Base-by-base conservation (phyloP, 441 rosid genomes). In the Capsella rubella region DNA sequence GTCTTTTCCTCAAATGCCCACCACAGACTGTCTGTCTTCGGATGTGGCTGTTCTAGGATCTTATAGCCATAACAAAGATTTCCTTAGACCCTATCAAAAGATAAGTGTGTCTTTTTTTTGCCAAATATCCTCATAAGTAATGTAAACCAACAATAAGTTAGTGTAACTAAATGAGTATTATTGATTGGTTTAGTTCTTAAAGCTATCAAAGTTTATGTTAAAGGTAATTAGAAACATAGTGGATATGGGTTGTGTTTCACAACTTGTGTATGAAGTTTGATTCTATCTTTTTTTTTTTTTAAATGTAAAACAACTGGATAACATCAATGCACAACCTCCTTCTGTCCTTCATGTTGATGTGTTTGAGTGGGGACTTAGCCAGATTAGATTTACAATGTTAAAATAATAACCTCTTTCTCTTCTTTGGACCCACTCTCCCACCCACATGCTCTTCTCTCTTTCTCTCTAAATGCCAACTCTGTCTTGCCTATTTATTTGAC, bases 341-440 rank as follows among this genome's bases (percentile, higher is more conserved):
- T 86, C 75, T 83, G 78, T 84, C 85, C 74, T 83, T 55, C 75
- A 64, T 70, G 86, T 82, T 81, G 25, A 2, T 21, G 87, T 80
- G 73, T 60, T 21, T 62, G 29, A 21, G 75, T 67, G 55, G 78
- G 84, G 80, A 70, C 79, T 69, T 70, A 43, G 82, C 84, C 89
- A 84, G 84, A 83, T 84, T 81, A 78, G 84, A 87, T 84, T 86
- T 83, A 87, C 81, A 82, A 72, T 82, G 64, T 25, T 43, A n/a
- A 54, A 25, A 25, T 60, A 5, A 0, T 52, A 21, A 21, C 2
- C 32, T 29, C 58, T 58, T 4, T 67, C 21, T 68, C 45, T 69
- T 37, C 53, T 63, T n/a, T 64, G 84, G 75, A 71, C 90, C 91
- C 85, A 81, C 90, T 77, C 57, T 47, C 83, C 82, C 90, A 85